Evolutionary conservation across 2,329 filamentous ascomycete genomes (phyloP).

Genomic region (Fusarium gaditjirri): DNA sequence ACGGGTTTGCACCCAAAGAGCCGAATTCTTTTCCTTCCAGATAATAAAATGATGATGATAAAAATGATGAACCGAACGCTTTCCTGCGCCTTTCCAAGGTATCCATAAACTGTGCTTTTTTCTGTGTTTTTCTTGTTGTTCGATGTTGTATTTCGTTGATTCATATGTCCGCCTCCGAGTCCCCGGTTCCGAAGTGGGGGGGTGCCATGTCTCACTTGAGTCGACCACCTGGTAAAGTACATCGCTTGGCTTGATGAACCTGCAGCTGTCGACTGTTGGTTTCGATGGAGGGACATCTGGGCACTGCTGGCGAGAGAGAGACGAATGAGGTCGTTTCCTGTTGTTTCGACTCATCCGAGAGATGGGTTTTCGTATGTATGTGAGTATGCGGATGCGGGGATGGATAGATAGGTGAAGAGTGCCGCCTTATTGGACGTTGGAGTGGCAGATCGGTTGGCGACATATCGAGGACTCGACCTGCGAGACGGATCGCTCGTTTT

Average conservation of each 20-base stretch:
- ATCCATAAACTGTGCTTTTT: slow-evolving; percentile 25
- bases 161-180: slow-evolving; percentile 1
- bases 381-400: slow-evolving; percentile 11
- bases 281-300: neutral
- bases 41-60: slow-evolving; percentile 6
- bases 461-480: slow-evolving; percentile 23
- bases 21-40: slow-evolving; percentile 39
- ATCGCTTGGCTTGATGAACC: slow-evolving; percentile 13
- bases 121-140: slow-evolving; percentile 21
- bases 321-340: slow-evolving; percentile 2
- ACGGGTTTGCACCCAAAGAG: slow-evolving; percentile 43
- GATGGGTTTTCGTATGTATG: slow-evolving; percentile 14
- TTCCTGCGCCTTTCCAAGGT: slow-evolving; percentile 34
- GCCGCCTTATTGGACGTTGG: slow-evolving; percentile 17
- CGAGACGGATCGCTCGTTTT: slow-evolving; percentile 13
- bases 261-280: slow-evolving; percentile 20
- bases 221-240: slow-evolving; percentile 19
- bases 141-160: slow-evolving; percentile 30
- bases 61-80: neutral
- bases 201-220: slow-evolving; percentile 30
- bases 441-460: slow-evolving; percentile 23
- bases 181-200: slow-evolving; percentile 24
- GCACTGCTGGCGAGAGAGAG: slow-evolving; percentile 11
- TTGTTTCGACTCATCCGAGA: slow-evolving; percentile 26
- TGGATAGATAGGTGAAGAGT: slow-evolving; percentile 1